Conservation (phyloP, 176 grass and related monocot genomes). For the Lolium rigidum region DNA sequence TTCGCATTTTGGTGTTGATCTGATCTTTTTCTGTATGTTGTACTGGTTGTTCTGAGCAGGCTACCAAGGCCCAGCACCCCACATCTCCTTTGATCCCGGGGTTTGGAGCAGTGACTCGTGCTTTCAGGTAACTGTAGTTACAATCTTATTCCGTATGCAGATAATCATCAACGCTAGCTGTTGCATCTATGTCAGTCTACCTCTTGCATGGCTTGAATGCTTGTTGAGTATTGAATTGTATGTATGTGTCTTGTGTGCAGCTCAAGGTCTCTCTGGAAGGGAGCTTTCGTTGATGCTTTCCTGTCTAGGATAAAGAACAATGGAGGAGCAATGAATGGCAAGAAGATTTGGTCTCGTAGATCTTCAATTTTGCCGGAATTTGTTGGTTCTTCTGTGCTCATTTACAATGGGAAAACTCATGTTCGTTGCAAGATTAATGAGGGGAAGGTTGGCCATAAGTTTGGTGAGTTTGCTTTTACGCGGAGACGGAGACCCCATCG, state of each 20-base stretch:
- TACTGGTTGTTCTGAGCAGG: conserved; percentile 43
- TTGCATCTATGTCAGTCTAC: not conserved
- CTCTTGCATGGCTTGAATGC: not conserved
- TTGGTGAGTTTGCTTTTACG: conserved; percentile 20
- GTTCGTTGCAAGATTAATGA: conserved; percentile 18
- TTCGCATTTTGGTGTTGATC: not conserved
- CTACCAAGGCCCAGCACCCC: conserved; percentile 17
- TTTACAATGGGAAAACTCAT: conserved; percentile 10
- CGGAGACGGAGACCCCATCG: conserved; percentile 4
- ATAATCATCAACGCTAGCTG: not conserved
- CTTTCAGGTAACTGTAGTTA: conserved; percentile 64
- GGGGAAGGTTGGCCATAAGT: conserved; percentile 26
- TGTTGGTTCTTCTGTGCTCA: conserved; percentile 7
- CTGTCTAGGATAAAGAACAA: conserved; percentile 14
- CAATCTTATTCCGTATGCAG: not conserved
- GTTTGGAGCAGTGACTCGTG: conserved; percentile 61
- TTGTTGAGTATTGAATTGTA: not conserved
- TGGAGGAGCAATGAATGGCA: not conserved
- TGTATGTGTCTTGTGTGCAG: conserved; percentile 42
- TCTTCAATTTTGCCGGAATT: conserved; percentile 18
- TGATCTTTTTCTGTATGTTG: not conserved
- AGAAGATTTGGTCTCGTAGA: not conserved
- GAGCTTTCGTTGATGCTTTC: conserved; percentile 13
- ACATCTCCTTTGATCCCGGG: conserved; percentile 48
- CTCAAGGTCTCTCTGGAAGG: conserved; percentile 60